Conservation (phyloP, 352 stramenopile genomes). For the Pythium rhizo-oryzae region DNA sequence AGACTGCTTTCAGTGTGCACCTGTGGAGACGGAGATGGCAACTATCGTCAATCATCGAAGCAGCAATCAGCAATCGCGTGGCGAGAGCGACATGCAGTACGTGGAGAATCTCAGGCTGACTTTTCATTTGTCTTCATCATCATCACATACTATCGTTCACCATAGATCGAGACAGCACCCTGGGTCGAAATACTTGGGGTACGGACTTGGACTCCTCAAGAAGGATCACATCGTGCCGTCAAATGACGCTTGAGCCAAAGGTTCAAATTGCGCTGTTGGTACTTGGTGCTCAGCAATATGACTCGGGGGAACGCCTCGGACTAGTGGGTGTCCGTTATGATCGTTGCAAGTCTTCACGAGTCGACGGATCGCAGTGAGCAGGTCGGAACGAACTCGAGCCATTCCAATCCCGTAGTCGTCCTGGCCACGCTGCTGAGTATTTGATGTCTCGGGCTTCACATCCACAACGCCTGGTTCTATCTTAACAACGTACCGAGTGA, state of each 20-base stretch:
- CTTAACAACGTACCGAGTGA: neutral
- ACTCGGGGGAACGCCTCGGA: neutral
- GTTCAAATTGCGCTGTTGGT: neutral
- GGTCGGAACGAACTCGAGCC: slow-evolving; percentile 43
- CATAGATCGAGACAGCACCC: slow-evolving; percentile 40
- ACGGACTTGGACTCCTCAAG: slow-evolving; percentile 79
- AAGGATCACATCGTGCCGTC: slow-evolving; percentile 62
- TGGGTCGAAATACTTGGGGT: slow-evolving; percentile 76
- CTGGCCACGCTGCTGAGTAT: neutral
- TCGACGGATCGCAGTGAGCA: slow-evolving; percentile 52
- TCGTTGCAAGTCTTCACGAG: slow-evolving; percentile 44
- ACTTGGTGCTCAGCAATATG: neutral
- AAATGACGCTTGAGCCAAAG: slow-evolving; percentile 30
- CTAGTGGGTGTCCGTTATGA: slow-evolving; percentile 19
- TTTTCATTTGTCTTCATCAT: neutral
- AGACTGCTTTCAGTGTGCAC: slow-evolving; percentile 63
- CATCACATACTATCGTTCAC: neutral
- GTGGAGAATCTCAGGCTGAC: neutral
- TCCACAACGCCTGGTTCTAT: neutral
- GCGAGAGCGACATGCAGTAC: slow-evolving; percentile 23
- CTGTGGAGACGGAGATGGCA: neutral
- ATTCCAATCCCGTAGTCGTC: slow-evolving; percentile 63
- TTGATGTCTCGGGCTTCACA: neutral
- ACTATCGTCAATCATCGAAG: neutral
- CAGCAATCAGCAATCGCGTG: slow-evolving; percentile 18